A percentile compares a stretch with the other conserved stretches of the same genome.
Conservation (phyloP, 257 asterid species). For the Plantago major region DNA sequence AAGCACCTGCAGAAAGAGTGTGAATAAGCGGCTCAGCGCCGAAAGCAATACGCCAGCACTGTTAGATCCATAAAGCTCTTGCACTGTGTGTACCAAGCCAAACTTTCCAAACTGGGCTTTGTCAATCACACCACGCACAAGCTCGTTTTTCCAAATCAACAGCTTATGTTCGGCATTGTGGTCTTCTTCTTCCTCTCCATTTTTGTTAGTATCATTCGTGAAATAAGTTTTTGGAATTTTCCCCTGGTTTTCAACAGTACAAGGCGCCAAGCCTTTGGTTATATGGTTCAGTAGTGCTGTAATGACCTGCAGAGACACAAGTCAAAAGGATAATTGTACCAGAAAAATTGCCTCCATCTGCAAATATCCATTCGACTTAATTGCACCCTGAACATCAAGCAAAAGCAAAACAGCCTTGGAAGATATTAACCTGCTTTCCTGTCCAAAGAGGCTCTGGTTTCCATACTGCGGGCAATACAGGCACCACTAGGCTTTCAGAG, state of each 20-base stretch:
- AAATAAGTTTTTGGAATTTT: conserved; percentile 76
- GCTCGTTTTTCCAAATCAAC: conserved; percentile 89
- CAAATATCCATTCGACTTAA: neutral
- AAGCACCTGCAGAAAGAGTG: conserved; percentile 85
- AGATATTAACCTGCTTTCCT: conserved; percentile 79
- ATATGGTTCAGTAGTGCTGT: conserved; percentile 84
- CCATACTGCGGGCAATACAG: conserved; percentile 80
- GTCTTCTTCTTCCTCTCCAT: conserved; percentile 52
- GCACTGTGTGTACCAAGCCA: conserved; percentile 95
- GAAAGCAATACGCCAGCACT: conserved; percentile 92
- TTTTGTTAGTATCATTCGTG: conserved; percentile 27
- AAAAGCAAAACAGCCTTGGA: conserved; percentile 4
- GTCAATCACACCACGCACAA: conserved; percentile 92
- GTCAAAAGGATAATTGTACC: conserved; percentile 7
- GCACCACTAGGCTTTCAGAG: conserved; percentile 53
- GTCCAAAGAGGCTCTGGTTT: conserved; percentile 98
- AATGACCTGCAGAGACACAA: conserved; percentile 53
- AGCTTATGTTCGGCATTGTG: conserved; percentile 75
- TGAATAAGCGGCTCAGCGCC: conserved; percentile 81
- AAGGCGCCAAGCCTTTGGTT: conserved; percentile 78
- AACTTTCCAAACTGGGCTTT: conserved; percentile 97
- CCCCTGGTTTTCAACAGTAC: conserved; percentile 71
- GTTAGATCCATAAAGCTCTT: conserved; percentile 89
- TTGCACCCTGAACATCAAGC: too few species aligned
- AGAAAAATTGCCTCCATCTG: conserved; percentile 8